These are phyloP conservation scores for Pulveroboletus ravenelii DNA, from an alignment of 768 basidiomycete species.

Conservation along the genomic window DNA sequence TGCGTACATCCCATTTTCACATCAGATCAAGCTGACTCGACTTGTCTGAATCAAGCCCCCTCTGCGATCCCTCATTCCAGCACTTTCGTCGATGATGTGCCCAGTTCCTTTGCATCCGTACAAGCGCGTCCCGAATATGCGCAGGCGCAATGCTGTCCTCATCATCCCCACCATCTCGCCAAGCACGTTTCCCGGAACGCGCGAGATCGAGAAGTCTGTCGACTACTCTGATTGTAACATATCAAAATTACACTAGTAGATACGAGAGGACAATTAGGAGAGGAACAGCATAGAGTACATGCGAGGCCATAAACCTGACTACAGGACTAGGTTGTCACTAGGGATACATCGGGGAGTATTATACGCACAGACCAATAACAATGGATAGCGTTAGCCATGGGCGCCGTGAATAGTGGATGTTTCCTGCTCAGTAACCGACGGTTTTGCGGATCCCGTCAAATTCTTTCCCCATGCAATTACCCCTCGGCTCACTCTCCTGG, in stretches of 20 bases:
- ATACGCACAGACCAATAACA: slow-evolving; percentile 9
- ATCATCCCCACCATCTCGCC: no score
- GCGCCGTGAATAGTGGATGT: neutral
- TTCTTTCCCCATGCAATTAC: slow-evolving; percentile 30
- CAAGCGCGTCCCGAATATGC: no score
- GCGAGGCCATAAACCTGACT: slow-evolving; percentile 1
- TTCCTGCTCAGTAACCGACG: neutral
- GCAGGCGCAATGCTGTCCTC: no score
- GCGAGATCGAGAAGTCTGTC: neutral
- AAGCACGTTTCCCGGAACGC: neutral
- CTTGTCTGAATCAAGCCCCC: no score
- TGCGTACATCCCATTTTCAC: no score
- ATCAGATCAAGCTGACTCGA: no score
- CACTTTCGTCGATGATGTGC: no score
- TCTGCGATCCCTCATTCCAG: no score
- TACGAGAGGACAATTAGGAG: slow-evolving; percentile 2
- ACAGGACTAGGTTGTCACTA: slow-evolving; percentile 16
- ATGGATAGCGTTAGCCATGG: slow-evolving; percentile 9
- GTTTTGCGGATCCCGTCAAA: slow-evolving; percentile 16
- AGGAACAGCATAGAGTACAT: slow-evolving; percentile 12
- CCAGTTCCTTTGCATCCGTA: no score
- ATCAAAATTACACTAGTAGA: slow-evolving; percentile 10
- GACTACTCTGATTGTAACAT: slow-evolving; percentile 1
- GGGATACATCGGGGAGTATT: slow-evolving; percentile 16
- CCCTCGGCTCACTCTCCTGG: slow-evolving; percentile 25